Conservation (phyloP, 2,329 filamentous ascomycete species). For the Alternaria brassicae region DNA sequence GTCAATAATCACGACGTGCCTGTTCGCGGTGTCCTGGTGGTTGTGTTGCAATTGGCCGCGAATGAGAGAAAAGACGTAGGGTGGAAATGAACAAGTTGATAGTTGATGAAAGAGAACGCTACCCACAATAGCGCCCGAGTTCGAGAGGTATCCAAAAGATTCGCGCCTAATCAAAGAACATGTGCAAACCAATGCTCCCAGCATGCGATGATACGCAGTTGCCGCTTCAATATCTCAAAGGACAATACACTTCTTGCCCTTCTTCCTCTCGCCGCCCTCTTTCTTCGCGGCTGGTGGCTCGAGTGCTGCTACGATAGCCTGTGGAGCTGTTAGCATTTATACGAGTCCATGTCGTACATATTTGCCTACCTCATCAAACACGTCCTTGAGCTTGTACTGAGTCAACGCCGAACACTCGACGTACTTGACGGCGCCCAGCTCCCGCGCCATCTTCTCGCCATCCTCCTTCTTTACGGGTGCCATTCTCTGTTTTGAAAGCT, state of each 20-base stretch:
- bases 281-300: constrained; percentile 81
- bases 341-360: neutral
- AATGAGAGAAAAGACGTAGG: neutral
- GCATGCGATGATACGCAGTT: constrained; percentile 21
- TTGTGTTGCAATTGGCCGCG: constrained; percentile 6
- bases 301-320: constrained; percentile 95
- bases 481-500: constrained; percentile 97
- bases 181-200: constrained; percentile 37
- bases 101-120: constrained; percentile 46
- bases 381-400: constrained; percentile 98
- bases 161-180: constrained; percentile 44
- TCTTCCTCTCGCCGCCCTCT: constrained; percentile 58
- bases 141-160: constrained; percentile 51
- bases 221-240: constrained; percentile 34
- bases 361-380: constrained; percentile 89
- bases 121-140: constrained; percentile 50
- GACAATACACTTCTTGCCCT: constrained; percentile 47
- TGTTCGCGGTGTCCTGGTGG: neutral
- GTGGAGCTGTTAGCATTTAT: constrained; percentile 16
- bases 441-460: constrained; percentile 94
- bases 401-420: constrained; percentile 98
- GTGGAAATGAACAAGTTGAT: constrained; percentile 32
- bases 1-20: neutral
- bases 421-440: constrained; percentile 97
- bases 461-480: constrained; percentile 88